phyloP scores from a whole-genome alignment of 495 filamentous ascomycete species.

The Penicillium riverlandense region DNA sequence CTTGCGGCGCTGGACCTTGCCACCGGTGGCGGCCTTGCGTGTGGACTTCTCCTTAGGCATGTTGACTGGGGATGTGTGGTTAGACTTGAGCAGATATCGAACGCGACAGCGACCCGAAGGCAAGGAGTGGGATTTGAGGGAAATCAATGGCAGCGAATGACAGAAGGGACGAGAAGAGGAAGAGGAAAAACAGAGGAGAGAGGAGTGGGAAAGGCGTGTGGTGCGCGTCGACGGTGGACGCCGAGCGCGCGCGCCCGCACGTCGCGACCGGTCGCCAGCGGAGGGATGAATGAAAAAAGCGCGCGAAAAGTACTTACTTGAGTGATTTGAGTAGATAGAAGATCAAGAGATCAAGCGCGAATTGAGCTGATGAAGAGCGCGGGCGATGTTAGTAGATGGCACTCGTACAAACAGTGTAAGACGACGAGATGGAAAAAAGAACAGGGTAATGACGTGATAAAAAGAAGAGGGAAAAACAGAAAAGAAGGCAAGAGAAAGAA shows the following conservation, averaged over 20 bases:
- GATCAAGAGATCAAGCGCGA: not conserved
- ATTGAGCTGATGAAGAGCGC: not conserved
- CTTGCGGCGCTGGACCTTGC: slow-evolving; percentile 60
- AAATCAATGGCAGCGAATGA: not conserved
- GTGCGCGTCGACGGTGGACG: too few species aligned
- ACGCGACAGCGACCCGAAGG: not conserved
- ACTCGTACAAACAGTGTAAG: too few species aligned
- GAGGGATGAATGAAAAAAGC: not conserved
- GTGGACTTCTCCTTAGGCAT: slow-evolving; percentile 73
- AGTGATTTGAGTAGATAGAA: not conserved
- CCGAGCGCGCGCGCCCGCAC: too few species aligned
- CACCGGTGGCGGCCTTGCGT: slow-evolving; percentile 45
- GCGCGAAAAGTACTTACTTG: not conserved
- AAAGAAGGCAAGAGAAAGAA: slow-evolving; percentile 8
- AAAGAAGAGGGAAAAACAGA: slow-evolving; percentile 13
- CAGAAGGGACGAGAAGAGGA: slow-evolving; percentile 1
- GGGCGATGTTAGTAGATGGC: not conserved
- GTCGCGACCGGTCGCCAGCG: too few species aligned
- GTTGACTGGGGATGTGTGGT: slow-evolving; percentile 23
- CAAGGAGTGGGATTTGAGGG: too few species aligned
- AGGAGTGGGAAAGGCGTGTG: not conserved
- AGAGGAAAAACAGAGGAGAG: not conserved
- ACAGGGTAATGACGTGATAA: slow-evolving; percentile 6
- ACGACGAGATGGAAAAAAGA: slow-evolving; percentile 12
- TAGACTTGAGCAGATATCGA: not conserved